phyloP scores from a whole-genome alignment of 106 monocot genomes.

The Vanilla planifolia region DNA sequence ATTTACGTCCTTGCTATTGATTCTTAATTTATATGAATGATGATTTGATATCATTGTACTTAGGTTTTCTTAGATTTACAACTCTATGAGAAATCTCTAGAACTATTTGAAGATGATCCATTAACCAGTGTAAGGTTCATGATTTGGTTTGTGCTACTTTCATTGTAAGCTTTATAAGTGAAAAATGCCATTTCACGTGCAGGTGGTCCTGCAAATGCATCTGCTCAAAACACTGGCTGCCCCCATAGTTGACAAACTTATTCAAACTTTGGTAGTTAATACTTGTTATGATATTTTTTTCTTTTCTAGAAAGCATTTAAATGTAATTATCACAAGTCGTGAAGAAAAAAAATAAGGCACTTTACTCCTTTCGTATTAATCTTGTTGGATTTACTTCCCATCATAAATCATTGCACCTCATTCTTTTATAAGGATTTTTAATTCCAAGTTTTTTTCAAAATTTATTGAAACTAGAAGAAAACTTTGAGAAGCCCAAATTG shows the following conservation, averaged over 20 bases:
- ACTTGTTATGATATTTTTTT: background rate
- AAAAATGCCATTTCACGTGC: conserved; percentile 7
- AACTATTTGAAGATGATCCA: conserved; percentile 87
- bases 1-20: background rate
- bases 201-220: conserved; percentile 86
- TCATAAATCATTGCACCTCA: too few relatives aligned
- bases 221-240: conserved; percentile 69
- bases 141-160: background rate
- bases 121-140: conserved; percentile 48
- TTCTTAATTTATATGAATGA: background rate
- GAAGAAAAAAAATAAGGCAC: too few relatives aligned
- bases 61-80: conserved; percentile 79
- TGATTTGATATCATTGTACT: background rate
- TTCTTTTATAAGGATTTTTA: too few relatives aligned
- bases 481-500: too few relatives aligned
- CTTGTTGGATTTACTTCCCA: too few relatives aligned
- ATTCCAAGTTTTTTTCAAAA: too few relatives aligned
- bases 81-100: conserved; percentile 75
- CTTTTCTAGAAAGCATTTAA: too few relatives aligned
- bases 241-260: conserved; percentile 57
- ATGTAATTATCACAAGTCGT: too few relatives aligned
- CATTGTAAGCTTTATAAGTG: background rate
- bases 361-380: too few relatives aligned
- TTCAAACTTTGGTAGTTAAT: conserved; percentile 51
- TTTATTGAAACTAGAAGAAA: too few relatives aligned